phyloP scores from a whole-genome alignment of 2,329 filamentous ascomycete species.

The Xylaria sp. region DNA sequence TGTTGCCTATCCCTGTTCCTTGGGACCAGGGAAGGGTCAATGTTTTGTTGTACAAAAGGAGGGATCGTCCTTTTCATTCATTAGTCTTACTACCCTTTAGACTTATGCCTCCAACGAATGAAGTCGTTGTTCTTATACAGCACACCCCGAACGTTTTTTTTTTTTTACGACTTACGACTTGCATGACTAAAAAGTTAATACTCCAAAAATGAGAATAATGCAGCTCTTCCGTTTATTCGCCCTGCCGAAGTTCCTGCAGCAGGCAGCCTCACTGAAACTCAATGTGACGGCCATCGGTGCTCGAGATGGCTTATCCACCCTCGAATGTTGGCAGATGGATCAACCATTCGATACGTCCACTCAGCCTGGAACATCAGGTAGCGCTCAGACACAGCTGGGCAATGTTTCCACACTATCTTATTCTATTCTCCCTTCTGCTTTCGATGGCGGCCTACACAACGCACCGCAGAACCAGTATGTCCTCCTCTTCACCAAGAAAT shows the following conservation, averaged over 20 bases:
- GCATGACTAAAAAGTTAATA: not conserved
- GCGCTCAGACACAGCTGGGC: slow-evolving; percentile 47
- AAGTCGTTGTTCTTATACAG: not conserved
- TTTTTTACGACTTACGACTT: not conserved
- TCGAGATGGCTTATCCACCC: slow-evolving; percentile 49
- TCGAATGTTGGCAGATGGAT: slow-evolving; percentile 58
- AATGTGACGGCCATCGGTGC: slow-evolving; percentile 54
- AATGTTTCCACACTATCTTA: slow-evolving; percentile 49
- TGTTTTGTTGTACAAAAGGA: slow-evolving; percentile 23
- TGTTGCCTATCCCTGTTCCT: not conserved
- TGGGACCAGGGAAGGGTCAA: not conserved
- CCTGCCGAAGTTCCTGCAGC: slow-evolving; percentile 2
- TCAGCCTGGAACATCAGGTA: slow-evolving; percentile 48
- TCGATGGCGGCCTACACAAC: slow-evolving; percentile 54
- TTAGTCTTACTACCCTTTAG: slow-evolving; percentile 2
- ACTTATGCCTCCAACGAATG: not conserved
- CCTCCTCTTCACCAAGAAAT: not conserved
- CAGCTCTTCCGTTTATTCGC: slow-evolving; percentile 17
- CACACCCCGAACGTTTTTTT: not conserved
- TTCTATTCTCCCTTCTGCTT: slow-evolving; percentile 50
- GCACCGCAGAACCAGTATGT: slow-evolving; percentile 54
- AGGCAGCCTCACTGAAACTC: slow-evolving; percentile 39
- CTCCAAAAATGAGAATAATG: slow-evolving; percentile 9
- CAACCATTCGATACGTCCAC: slow-evolving; percentile 50
- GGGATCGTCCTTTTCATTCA: slow-evolving; percentile 7